A percentile compares a stretch with the other conserved stretches of the same genome.
Evolutionary conservation across 768 basidiomycete genomes (phyloP).

Genomic region (Pisolithus tinctorius): DNA sequence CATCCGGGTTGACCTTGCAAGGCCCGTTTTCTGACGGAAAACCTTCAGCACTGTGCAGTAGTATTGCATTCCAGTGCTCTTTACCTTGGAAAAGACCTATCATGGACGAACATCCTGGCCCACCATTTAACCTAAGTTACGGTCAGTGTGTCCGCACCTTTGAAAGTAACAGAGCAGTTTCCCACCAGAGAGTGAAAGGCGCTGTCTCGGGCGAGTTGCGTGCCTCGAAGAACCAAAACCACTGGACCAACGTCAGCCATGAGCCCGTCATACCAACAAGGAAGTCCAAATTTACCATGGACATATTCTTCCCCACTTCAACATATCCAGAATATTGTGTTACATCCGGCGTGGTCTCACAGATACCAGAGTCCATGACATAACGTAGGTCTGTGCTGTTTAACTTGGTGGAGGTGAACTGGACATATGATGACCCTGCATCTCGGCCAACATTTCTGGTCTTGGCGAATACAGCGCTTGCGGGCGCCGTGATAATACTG

Average conservation of each 20-base stretch:
- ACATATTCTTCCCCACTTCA: constrained; percentile 50
- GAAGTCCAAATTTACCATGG: constrained; percentile 35
- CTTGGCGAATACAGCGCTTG: not conserved
- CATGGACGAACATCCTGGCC: constrained; percentile 58
- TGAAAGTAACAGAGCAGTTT: not conserved
- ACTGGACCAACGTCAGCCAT: constrained; percentile 28
- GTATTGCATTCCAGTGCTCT: not conserved
- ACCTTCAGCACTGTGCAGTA: not conserved
- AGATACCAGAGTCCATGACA: constrained; percentile 53
- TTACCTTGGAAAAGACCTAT: constrained; percentile 61
- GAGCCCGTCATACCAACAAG: not conserved
- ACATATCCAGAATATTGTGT: constrained; percentile 57
- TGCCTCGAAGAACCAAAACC: constrained; percentile 74
- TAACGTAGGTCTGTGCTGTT: constrained; percentile 34
- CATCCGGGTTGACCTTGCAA: constrained; percentile 51
- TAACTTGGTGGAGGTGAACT: constrained; percentile 14
- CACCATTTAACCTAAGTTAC: constrained; percentile 44
- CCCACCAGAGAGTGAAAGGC: constrained; percentile 59
- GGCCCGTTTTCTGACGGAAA: constrained; percentile 50
- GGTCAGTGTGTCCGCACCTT: not conserved
- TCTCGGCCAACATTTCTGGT: not conserved
- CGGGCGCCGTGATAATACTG: not conserved
- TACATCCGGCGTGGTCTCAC: constrained; percentile 59
- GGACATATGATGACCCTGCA: not conserved
- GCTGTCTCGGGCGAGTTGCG: constrained; percentile 52